Conservation (phyloP, 495 filamentous ascomycete genomes). For the Entonaema liquescens region DNA sequence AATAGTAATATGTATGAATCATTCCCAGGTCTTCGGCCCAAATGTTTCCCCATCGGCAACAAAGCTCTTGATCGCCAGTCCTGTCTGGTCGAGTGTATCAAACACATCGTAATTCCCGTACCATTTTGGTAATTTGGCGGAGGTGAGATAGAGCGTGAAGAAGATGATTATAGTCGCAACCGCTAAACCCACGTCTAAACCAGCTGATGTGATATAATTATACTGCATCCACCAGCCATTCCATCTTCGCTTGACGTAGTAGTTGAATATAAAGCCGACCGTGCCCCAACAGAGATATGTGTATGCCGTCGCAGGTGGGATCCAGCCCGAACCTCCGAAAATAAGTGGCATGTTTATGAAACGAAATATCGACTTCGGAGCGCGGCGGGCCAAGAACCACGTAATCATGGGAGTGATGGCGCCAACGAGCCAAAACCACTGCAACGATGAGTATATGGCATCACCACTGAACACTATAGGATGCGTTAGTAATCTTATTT, state of each 20-base stretch:
- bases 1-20: neutral
- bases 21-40: constrained; percentile 56
- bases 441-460: constrained; percentile 68
- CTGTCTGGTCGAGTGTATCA: constrained; percentile 50
- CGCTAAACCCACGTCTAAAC: constrained; percentile 72
- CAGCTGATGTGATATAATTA: constrained; percentile 80
- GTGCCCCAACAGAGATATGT: constrained; percentile 76
- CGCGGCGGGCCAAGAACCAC: constrained; percentile 69
- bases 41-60: constrained; percentile 54
- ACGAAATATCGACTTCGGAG: constrained; percentile 53
- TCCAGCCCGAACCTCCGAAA: constrained; percentile 68
- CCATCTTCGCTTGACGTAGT: constrained; percentile 66
- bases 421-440: constrained; percentile 75
- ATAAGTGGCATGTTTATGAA: constrained; percentile 70
- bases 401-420: constrained; percentile 66
- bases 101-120: constrained; percentile 67
- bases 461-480: constrained; percentile 63
- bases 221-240: constrained; percentile 80
- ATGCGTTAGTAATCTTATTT: constrained; percentile 3
- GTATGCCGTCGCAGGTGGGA: constrained; percentile 72
- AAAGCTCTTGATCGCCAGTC: constrained; percentile 46
- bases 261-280: constrained; percentile 73
- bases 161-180: constrained; percentile 76
- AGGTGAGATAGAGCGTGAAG: constrained; percentile 67
- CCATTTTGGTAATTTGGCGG: constrained; percentile 65